These are phyloP conservation scores for Mortierella claussenii DNA, from an alignment of 192 early-diverging fungal species.

Conservation along the genomic window DNA sequence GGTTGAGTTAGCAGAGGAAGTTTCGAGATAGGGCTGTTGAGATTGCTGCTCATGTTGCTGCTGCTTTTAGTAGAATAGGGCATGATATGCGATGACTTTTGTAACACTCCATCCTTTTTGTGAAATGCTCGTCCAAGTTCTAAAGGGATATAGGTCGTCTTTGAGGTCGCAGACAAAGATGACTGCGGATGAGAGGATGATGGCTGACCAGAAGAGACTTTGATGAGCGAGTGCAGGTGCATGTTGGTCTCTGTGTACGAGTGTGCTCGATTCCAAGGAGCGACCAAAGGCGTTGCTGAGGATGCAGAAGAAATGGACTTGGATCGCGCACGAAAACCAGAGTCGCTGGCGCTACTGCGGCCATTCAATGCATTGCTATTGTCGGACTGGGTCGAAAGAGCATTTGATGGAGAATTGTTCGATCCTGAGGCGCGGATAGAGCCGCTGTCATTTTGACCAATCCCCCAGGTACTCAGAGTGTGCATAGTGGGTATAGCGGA, in stretches of 20 bases:
- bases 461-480: constrained; percentile 2
- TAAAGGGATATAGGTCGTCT: constrained; percentile 18
- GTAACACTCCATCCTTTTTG: constrained; percentile 31
- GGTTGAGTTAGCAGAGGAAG: constrained; percentile 11
- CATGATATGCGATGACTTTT: constrained; percentile 17
- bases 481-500: constrained; percentile 16
- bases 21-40: background rate
- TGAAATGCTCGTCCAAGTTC: constrained; percentile 31
- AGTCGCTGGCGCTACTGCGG: background rate
- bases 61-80: background rate
- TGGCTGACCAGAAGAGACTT: constrained; percentile 8
- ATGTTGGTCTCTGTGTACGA: constrained; percentile 21
- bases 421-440: background rate
- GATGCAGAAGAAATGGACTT: constrained; percentile 6
- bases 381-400: background rate
- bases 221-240: constrained; percentile 37
- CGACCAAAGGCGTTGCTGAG: constrained; percentile 9
- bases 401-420: background rate
- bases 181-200: background rate
- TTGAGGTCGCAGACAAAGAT: too few relatives aligned
- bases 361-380: too few relatives aligned
- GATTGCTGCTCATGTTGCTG: constrained; percentile 2
- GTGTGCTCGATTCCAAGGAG: constrained; percentile 40
- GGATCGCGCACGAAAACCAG: background rate
- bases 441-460: background rate